Base-by-base conservation (phyloP, 257 asterid genomes). In the Nicotiana otophora region DNA sequence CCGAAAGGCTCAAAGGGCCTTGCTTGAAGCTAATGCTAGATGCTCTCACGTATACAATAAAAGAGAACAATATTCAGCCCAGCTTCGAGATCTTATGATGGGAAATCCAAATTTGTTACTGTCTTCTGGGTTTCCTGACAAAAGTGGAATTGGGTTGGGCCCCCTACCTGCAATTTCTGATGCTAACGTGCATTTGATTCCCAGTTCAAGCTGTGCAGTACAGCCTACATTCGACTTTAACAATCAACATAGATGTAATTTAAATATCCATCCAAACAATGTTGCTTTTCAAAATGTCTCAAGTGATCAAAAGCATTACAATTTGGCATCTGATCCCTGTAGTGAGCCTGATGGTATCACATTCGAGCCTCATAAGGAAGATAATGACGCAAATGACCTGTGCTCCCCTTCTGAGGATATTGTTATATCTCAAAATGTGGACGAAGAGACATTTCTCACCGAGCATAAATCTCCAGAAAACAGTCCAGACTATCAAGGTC, bases 1-100 rank as follows among this genome's bases (percentile, higher is more conserved):
- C 79, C 86, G 89, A 65, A 87, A 86, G 51, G 89, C 92, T 51
- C 92, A 89, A 87, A 87, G 88, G 75, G 88, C 89, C 76, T 81
- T 89, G 80, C 33, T 85, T 20, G 92, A 89, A 81, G 91, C 92
- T 46, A 85, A 86, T 79, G 88, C 86, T 26, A 89, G 89, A 85
- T 89, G 92, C 84, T 84, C 88, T 83, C 72, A 85, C 23, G 88
- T 89, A 65, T 89, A 84, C 76, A 57, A 86, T 82, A 83, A 85
- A 87, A 86, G 91, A 79, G 92, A 89, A 78, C 82, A 86, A 9
- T 89, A 78, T 64, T 89, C 92, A 36, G 82, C 91, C 14, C 92
- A 89, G 79, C 87, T 89, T 76, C 89, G 88, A 80, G 78, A 81
- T 65, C 69, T 79, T 76, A 89, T 89, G 92, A 89, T 88, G 88